Conservation (phyloP, 495 filamentous ascomycete genomes). For the Alectoria sarmentosa region DNA sequence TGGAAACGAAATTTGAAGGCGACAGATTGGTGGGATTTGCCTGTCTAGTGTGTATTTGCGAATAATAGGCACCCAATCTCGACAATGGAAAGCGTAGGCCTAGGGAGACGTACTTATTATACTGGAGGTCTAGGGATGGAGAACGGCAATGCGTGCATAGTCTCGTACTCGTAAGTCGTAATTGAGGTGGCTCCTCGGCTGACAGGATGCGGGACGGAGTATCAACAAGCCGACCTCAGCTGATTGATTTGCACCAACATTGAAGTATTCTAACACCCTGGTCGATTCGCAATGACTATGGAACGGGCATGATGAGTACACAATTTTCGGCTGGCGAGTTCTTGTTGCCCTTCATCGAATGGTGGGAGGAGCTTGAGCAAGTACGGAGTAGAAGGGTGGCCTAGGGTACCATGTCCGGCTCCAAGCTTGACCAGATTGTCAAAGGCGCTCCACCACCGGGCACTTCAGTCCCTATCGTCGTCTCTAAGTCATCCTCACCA, state of each 20-base stretch:
- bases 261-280: not conserved
- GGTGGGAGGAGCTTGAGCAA: constrained; percentile 2
- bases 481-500: constrained; percentile 29
- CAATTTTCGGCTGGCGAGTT: not conserved
- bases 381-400: not conserved
- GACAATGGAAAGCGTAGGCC: not conserved
- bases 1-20: not conserved
- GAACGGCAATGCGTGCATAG: not conserved
- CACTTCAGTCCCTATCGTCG: constrained; percentile 28
- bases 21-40: constrained; percentile 4
- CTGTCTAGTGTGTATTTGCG: not conserved
- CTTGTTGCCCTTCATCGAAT: constrained; percentile 1
- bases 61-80: not conserved
- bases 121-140: not conserved
- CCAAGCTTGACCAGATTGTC: constrained; percentile 76
- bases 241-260: too few relatives aligned
- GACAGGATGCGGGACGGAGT: not conserved
- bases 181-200: too few relatives aligned
- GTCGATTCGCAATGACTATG: not conserved
- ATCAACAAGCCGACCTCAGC: not conserved
- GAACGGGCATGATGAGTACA: not conserved
- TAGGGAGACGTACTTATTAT: not conserved
- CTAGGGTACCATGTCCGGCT: constrained; percentile 41
- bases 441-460: constrained; percentile 64
- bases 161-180: not conserved